Conservation (phyloP, 2,329 filamentous ascomycete species). For the Xenosphaeropsis pyriputrescens region DNA sequence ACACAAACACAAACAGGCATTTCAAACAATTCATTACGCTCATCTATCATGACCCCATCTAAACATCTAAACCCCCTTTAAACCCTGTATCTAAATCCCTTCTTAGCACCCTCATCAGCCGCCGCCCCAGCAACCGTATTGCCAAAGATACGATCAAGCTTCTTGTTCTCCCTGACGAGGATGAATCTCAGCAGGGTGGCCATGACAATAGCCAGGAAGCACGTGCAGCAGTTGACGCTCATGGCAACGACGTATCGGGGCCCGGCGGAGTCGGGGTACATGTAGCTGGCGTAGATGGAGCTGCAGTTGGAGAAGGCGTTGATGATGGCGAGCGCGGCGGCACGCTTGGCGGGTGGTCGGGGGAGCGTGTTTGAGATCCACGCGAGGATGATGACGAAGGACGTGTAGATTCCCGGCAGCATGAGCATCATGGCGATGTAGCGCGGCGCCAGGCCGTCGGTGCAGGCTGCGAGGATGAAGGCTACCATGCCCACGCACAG, state of each 20-base stretch:
- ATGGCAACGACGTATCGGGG: slow-evolving; percentile 41
- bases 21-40: no score
- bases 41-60: no score
- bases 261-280: slow-evolving; percentile 39
- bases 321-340: slow-evolving; percentile 59
- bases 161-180: slow-evolving; percentile 51
- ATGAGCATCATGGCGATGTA: slow-evolving; percentile 64
- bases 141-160: slow-evolving; percentile 44
- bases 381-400: slow-evolving; percentile 52
- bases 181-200: slow-evolving; percentile 49
- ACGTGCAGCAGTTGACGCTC: slow-evolving; percentile 51
- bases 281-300: slow-evolving; percentile 55
- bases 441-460: slow-evolving; percentile 41
- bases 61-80: background rate
- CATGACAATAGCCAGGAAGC: slow-evolving; percentile 45
- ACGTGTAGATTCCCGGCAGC: slow-evolving; percentile 46
- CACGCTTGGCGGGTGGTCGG: slow-evolving; percentile 47
- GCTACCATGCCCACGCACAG: slow-evolving; percentile 44
- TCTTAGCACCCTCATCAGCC: slow-evolving; percentile 1
- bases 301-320: slow-evolving; percentile 58
- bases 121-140: slow-evolving; percentile 3
- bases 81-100: slow-evolving; percentile 3
- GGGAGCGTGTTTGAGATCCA: slow-evolving; percentile 70
- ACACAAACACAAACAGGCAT: no score
- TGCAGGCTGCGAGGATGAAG: slow-evolving; percentile 55